Conservation (phyloP, 139 green algal species). For the Coelastrella sp. region DNA sequence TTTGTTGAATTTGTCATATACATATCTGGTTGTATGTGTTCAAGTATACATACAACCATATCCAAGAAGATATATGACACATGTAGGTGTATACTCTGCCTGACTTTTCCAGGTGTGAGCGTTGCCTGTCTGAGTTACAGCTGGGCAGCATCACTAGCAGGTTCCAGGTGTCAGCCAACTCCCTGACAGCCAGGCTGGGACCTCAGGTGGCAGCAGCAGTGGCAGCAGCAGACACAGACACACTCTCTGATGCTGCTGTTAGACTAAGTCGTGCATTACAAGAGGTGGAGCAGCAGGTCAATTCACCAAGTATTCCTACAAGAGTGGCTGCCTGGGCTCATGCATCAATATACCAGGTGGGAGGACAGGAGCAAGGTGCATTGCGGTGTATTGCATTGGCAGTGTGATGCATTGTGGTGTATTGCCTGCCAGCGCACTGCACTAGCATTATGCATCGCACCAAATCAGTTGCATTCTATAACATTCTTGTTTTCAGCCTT, state of each 20-base stretch:
- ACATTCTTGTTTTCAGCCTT: background rate
- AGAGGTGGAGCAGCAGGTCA: conserved; percentile 1
- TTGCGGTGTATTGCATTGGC: background rate
- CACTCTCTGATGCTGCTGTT: background rate
- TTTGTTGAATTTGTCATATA: no score
- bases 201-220: background rate
- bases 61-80: no score
- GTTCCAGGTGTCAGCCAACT: background rate
- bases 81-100: background rate
- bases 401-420: background rate
- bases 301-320: background rate
- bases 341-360: conserved; percentile 24
- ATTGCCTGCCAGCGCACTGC: no score
- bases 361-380: background rate
- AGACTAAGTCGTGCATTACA: background rate
- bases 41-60: no score
- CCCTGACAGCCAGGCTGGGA: background rate
- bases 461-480: background rate
- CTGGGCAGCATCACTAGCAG: background rate
- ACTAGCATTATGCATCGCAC: no score
- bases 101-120: conserved; percentile 30
- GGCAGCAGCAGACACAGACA: background rate
- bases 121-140: background rate
- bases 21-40: no score
- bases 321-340: conserved; percentile 22